A percentile compares a stretch with the other conserved stretches of the same genome.
phyloP scores from a whole-genome alignment of 2,329 filamentous ascomycete genomes.

The Trichoderma sp. region DNA sequence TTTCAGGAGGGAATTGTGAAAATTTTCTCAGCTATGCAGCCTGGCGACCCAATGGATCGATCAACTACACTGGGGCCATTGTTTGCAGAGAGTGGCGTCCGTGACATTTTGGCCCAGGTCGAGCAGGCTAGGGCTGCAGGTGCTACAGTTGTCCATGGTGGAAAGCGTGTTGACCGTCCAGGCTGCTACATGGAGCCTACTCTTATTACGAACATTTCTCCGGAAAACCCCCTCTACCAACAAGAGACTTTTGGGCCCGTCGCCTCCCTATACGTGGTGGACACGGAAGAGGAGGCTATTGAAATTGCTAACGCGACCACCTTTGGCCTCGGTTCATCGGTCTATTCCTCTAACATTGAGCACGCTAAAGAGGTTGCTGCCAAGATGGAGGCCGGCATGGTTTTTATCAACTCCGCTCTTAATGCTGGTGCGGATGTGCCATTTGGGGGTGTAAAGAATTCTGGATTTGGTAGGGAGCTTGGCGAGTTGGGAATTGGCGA shows the following conservation, averaged over 20 bases:
- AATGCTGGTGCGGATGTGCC: slow-evolving; percentile 28
- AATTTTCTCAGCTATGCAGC: slow-evolving; percentile 46
- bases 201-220: slow-evolving; percentile 19
- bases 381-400: slow-evolving; percentile 54
- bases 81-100: slow-evolving; percentile 61
- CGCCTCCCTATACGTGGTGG: slow-evolving; percentile 30
- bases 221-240: slow-evolving; percentile 25
- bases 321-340: slow-evolving; percentile 53
- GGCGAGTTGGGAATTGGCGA: background rate
- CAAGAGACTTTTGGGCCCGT: slow-evolving; percentile 34
- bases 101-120: slow-evolving; percentile 66
- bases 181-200: slow-evolving; percentile 32
- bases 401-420: slow-evolving; percentile 37
- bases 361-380: slow-evolving; percentile 40
- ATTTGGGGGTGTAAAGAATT: slow-evolving; percentile 28
- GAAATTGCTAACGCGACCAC: slow-evolving; percentile 41
- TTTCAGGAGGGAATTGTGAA: slow-evolving; percentile 55
- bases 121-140: slow-evolving; percentile 62
- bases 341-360: slow-evolving; percentile 55
- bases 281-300: slow-evolving; percentile 28
- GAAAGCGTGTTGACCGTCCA: slow-evolving; percentile 26
- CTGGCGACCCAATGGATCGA: slow-evolving; percentile 62
- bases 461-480: slow-evolving; percentile 1
- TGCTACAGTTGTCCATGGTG: slow-evolving; percentile 45
- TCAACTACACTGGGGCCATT: slow-evolving; percentile 65